These are phyloP conservation scores for Amanita rubescens DNA, from an alignment of 768 basidiomycete species.

Conservation along the genomic window DNA sequence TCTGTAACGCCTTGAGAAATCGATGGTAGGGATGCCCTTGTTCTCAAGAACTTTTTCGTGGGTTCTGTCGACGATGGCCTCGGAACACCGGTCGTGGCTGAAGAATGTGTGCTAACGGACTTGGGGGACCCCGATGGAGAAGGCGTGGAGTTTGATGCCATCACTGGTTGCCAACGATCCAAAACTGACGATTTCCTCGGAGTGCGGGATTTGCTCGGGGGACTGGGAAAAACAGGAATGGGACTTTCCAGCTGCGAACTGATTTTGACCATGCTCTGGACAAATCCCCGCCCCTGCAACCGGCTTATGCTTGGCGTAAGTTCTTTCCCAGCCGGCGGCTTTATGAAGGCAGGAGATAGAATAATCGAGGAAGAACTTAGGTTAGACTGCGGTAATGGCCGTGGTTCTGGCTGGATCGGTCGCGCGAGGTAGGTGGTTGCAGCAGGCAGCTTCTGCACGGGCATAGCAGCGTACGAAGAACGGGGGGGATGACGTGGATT, in stretches of 20 bases:
- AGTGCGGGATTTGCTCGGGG: conserved; percentile 26
- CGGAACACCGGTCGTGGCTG: not conserved
- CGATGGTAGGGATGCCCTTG: conserved; percentile 34
- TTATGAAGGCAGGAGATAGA: conserved; percentile 54
- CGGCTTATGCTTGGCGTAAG: conserved; percentile 77
- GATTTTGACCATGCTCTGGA: conserved; percentile 73
- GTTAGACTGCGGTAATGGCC: conserved; percentile 34
- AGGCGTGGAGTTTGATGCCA: conserved; percentile 20
- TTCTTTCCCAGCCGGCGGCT: conserved; percentile 52
- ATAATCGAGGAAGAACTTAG: conserved; percentile 35
- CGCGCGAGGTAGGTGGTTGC: conserved; percentile 40
- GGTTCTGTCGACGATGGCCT: conserved; percentile 12
- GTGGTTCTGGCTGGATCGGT: conserved; percentile 44
- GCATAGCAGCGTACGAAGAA: conserved; percentile 16
- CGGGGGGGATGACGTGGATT: conserved; percentile 20
- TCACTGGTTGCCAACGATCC: conserved; percentile 58
- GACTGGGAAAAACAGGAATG: conserved; percentile 24
- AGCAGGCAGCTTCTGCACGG: conserved; percentile 29
- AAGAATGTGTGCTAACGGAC: conserved; percentile 10
- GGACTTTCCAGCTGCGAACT: conserved; percentile 47
- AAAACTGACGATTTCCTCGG: conserved; percentile 48
- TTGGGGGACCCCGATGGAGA: conserved; percentile 29
- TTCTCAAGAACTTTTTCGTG: conserved; percentile 11
- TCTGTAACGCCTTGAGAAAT: conserved; percentile 17
- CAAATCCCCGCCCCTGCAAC: conserved; percentile 80